These are phyloP conservation scores for Mucor plumbeus DNA, from an alignment of 371 early-diverging fungal genomes.

Conservation along the genomic window DNA sequence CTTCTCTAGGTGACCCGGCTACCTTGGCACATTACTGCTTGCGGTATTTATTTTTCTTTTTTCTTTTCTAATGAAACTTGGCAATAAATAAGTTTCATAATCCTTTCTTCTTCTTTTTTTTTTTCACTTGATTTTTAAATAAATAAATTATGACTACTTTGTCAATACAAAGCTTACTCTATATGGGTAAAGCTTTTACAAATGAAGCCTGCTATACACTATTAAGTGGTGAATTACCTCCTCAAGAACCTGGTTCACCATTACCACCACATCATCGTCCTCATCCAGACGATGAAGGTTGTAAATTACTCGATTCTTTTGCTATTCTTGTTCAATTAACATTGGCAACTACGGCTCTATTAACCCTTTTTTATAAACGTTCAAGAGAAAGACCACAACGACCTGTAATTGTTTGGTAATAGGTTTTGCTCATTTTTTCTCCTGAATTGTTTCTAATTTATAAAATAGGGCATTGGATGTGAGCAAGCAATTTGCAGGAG, in stretches of 20 bases:
- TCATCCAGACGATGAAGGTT: constrained; percentile 48
- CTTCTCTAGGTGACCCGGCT: too few species aligned
- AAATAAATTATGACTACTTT: constrained; percentile 4
- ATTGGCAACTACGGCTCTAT: constrained; percentile 60
- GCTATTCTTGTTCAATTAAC: constrained; percentile 69
- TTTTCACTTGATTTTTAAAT: neutral
- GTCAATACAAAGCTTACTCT: constrained; percentile 16
- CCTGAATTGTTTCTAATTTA: constrained; percentile 16
- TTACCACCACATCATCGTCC: constrained; percentile 8
- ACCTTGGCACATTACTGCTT: too few species aligned
- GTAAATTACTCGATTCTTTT: constrained; percentile 64
- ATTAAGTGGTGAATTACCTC: neutral
- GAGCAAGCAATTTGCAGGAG: constrained; percentile 68
- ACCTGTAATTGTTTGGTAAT: constrained; percentile 65
- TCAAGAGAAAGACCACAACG: constrained; percentile 64
- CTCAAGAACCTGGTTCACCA: neutral
- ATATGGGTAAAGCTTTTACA: constrained; percentile 8
- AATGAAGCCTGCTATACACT: neutral
- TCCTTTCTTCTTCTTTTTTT: neutral
- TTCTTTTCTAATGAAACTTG: too few species aligned
- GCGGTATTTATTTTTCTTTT: too few species aligned
- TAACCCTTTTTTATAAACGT: constrained; percentile 65
- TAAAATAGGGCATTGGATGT: constrained; percentile 64
- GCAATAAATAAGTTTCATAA: too few species aligned
- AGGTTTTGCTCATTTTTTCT: neutral